Evolutionary conservation across 306 rosid species (phyloP).

Genomic region (Ammopiptanthus mongolicus): DNA sequence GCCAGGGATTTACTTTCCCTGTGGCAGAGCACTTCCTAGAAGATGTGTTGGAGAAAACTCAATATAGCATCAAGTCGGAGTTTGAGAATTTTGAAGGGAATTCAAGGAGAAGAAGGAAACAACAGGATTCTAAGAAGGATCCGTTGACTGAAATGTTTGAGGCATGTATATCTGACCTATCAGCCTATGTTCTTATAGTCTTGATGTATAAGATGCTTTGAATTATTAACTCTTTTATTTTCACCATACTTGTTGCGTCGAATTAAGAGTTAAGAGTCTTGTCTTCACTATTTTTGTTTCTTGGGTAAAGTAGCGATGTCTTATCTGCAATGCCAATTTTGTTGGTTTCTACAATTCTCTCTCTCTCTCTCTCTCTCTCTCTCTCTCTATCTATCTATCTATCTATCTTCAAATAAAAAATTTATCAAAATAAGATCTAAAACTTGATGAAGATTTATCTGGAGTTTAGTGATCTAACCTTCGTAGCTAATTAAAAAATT

Average conservation of each 20-base stretch:
- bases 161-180: constrained; percentile 42
- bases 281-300: neutral
- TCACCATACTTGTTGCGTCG: neutral
- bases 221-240: constrained; percentile 7
- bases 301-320: neutral
- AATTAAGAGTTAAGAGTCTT: neutral
- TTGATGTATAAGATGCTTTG: constrained; percentile 22
- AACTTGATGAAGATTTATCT: neutral
- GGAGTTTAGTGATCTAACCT: neutral
- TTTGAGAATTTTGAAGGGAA: constrained; percentile 64
- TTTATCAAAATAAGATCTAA: neutral
- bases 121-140: constrained; percentile 80
- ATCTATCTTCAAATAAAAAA: neutral
- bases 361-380: neutral
- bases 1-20: constrained; percentile 83
- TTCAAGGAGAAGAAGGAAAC: constrained; percentile 80
- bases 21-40: constrained; percentile 80
- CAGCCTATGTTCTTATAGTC: neutral
- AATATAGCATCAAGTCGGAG: constrained; percentile 67
- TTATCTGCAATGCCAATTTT: neutral
- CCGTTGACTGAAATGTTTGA: constrained; percentile 84
- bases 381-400: no score
- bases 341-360: neutral
- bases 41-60: constrained; percentile 84
- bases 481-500: neutral